Evolutionary conservation across 2,329 filamentous ascomycete species (phyloP).

Genomic region (Ascochyta rabiei): DNA sequence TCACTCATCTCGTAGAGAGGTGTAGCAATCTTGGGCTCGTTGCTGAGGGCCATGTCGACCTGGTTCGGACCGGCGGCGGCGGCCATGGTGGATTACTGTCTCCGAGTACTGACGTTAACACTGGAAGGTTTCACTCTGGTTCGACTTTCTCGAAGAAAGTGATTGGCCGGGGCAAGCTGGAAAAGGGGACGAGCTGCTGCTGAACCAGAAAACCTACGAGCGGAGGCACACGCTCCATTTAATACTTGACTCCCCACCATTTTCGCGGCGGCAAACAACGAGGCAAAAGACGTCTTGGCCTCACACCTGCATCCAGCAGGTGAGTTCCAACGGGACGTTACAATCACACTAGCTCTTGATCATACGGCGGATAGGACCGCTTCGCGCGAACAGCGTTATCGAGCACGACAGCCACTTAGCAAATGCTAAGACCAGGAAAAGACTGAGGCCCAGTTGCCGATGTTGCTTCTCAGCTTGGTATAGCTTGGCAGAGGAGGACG

Average conservation of each 20-base stretch:
- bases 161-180: constrained; percentile 17
- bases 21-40: constrained; percentile 42
- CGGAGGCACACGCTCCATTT: constrained; percentile 18
- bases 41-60: constrained; percentile 44
- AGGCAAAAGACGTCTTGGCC: constrained; percentile 25
- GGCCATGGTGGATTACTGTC: constrained; percentile 34
- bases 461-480: constrained; percentile 40
- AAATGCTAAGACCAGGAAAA: constrained; percentile 29
- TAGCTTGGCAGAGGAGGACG: constrained; percentile 30
- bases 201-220: constrained; percentile 11
- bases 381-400: constrained; percentile 28
- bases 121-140: constrained; percentile 10
- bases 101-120: constrained; percentile 20
- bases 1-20: constrained; percentile 42
- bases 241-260: constrained; percentile 19
- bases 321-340: constrained; percentile 32
- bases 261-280: constrained; percentile 17
- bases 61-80: constrained; percentile 39
- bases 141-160: constrained; percentile 10
- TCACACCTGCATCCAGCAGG: constrained; percentile 39
- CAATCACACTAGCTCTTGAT: constrained; percentile 31
- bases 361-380: constrained; percentile 12
- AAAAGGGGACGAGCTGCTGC: constrained; percentile 21
- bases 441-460: constrained; percentile 26
- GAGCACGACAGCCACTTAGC: constrained; percentile 24